Evolutionary conservation across 2,329 filamentous ascomycete species (phyloP).

Genomic region (Epichloe baconii): DNA sequence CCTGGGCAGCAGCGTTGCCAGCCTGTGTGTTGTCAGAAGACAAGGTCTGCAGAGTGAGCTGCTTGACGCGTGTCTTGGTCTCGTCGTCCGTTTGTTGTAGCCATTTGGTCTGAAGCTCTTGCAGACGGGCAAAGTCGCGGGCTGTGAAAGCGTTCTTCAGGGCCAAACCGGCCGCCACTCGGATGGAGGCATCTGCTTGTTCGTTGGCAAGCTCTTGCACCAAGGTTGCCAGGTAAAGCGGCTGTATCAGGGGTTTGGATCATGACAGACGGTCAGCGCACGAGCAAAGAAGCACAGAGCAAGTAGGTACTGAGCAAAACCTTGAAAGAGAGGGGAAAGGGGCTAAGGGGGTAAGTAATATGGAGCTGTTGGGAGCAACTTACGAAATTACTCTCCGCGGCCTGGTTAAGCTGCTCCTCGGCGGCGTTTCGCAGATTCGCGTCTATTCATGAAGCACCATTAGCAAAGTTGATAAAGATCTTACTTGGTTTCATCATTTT

Average conservation of each 20-base stretch:
- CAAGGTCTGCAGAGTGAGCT: constrained; percentile 78
- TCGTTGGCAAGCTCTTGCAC: constrained; percentile 93
- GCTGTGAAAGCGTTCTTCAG: constrained; percentile 97
- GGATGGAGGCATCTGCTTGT: constrained; percentile 65
- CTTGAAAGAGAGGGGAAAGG: neutral
- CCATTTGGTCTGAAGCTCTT: constrained; percentile 91
- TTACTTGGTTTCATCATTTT: neutral
- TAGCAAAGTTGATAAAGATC: neutral
- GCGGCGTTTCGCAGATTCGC: constrained; percentile 78
- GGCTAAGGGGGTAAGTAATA: neutral
- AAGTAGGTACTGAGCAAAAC: neutral
- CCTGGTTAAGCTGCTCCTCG: constrained; percentile 86
- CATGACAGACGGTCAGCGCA: neutral
- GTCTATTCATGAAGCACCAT: constrained; percentile 45
- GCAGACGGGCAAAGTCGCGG: constrained; percentile 75
- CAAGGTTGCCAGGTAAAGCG: constrained; percentile 83
- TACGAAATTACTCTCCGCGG: constrained; percentile 93
- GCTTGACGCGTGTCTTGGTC: constrained; percentile 80
- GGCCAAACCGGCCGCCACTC: constrained; percentile 88
- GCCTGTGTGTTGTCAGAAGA: constrained; percentile 67
- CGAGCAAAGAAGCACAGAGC: neutral
- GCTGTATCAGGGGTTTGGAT: constrained; percentile 35
- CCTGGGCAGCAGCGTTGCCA: constrained; percentile 81
- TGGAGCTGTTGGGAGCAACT: constrained; percentile 15
- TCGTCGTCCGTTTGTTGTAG: constrained; percentile 66